Base-by-base conservation (phyloP, 345 rosid species). In the Pseudoturritis turrita region DNA sequence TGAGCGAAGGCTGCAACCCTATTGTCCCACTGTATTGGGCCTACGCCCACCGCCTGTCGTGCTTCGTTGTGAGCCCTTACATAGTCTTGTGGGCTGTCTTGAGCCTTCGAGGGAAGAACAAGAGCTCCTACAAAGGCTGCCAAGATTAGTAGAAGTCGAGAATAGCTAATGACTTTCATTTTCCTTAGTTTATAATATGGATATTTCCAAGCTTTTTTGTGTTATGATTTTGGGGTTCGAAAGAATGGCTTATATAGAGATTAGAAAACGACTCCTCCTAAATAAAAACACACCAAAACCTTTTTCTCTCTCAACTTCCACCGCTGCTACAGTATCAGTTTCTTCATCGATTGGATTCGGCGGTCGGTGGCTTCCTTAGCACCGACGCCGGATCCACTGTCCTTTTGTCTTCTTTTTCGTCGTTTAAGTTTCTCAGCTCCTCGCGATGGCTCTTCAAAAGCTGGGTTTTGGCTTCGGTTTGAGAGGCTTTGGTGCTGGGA, bases 21-120 rank as follows among this genome's bases (percentile, higher is more conserved):
- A 6, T 14, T 64, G 43, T 61, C 58, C 78, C 74, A 68, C 4
- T 61, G 78, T 0, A 75, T 45, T 14, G 64, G 70, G 0, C 69
- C 78, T 18, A 68, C 74, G 8, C 73, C 55, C 5, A 72, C 61
- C 1, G 29, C 37, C 14, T 19, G 14, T 28, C 72, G 44, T 37
- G 68, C 68, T 5, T 66, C 29, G 45, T 74, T 74, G 46, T 74
- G 78, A 73, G 18, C 65, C 1, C 3, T 37, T 29, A 74, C 12
- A 29, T 57, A 74, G 53, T 74, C 72, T 66, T 74, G 54, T 65
- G 22, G 61, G 8, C 15, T 50, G 61, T 74, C 67, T 74, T 74
- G 78, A 65, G 72, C 78, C 3, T 6, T 49, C 0, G 67, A 19
- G 25, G 72, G 61, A 74, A 39, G 54, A 49, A 66, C 28, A 49